phyloP scores from a whole-genome alignment of 441 rosid species.

The Corymbia citriodora region DNA sequence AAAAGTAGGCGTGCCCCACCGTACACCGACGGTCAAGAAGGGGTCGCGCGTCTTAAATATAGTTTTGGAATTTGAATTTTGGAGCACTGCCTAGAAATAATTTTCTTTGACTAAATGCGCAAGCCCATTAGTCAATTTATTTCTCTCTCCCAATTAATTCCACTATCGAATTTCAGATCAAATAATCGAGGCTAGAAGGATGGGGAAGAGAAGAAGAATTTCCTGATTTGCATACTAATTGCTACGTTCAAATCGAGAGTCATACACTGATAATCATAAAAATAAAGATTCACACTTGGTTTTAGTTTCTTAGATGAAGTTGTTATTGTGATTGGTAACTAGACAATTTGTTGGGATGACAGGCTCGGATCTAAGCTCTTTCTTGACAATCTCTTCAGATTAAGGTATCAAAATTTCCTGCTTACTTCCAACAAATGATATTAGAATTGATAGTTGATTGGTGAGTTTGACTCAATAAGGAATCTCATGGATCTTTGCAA shows the following conservation, averaged over 20 bases:
- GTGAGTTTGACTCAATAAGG: neutral
- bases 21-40: neutral
- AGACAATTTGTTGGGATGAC: neutral
- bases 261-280: neutral
- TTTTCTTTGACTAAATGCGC: neutral
- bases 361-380: neutral
- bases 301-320: neutral
- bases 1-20: neutral
- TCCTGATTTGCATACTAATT: neutral
- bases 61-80: neutral
- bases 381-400: neutral
- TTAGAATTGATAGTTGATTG: neutral
- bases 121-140: neutral
- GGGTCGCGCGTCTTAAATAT: neutral
- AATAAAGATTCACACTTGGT: neutral
- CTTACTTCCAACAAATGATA: accelerated
- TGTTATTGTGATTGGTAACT: neutral
- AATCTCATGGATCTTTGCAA: neutral
- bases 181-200: neutral
- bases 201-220: neutral
- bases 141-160: neutral
- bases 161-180: neutral
- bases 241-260: neutral
- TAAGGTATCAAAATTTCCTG: accelerated
- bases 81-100: neutral